Evolutionary conservation across 2,329 filamentous ascomycete genomes (phyloP), one percentile per base, ranked within the genome.

Genomic region (Ophiostoma quercus): DNA sequence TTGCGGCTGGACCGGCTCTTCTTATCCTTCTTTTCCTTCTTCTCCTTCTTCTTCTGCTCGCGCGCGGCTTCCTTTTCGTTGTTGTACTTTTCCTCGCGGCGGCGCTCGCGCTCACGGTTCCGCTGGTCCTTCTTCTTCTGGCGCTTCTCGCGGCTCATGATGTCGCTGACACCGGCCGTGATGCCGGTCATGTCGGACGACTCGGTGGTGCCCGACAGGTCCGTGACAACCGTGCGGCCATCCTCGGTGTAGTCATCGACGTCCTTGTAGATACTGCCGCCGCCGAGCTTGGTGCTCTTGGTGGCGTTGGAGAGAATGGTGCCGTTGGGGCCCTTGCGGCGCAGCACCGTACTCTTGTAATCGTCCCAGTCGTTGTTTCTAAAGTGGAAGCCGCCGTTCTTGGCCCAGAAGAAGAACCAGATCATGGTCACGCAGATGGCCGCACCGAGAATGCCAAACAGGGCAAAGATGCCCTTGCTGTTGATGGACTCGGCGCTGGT

Each of bases 341-440:
- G 87, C 65, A 99, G 81, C 1, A 99, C 95, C 0, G 94, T 97
- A 1, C 91, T 90, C 79, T 98, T 98, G 87, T 99, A 99, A 77
- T 99, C 95, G 6, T 98, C 94, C 94, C 95, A 99, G 80, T 99
- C 95, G 47, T 87, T 84, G 73, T 96, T 82, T 66, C 86, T 85
- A 84, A 93, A 98, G 73, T 91, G 83, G 82, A 98, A 97, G 16
- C 95, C 95, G 72, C 95, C 95, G 75, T 98, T 97, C 81, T 91
- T 94, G 70, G 94, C 94, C 91, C 92, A 96, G 85, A 96, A 96
- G 85, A 99, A 98, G 85, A 99, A 97, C 94, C 95, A 99, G 77
- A 98, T 92, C 32, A 85, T 87, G 0, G 84, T 86, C 3, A 91
- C 71, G 32, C 95, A 90, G 77, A 98, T 90, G 41, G 82, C 87